Base-by-base conservation (phyloP, 495 filamentous ascomycete genomes). In the Penicillium manginii region DNA sequence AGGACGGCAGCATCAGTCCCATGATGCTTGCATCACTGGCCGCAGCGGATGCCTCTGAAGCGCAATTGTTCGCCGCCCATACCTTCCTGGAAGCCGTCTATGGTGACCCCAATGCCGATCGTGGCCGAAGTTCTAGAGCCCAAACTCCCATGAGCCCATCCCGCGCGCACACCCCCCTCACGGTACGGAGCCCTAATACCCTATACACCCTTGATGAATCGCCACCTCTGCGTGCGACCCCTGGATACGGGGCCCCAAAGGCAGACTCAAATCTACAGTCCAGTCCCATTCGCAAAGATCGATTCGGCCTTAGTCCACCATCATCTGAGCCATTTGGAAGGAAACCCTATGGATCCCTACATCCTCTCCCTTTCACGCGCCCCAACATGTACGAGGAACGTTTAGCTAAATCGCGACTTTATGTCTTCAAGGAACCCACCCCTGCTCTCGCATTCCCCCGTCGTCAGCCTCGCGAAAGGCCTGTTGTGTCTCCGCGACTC, bases 81-180 rank as follows among this genome's bases (percentile, higher is more conserved):
- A 73, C 81, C 12, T 97, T 96, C 70, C 81, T 97, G 51, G 93
- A 97, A 55, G 86, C 78, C 14, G 83, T 93, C 18, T 96, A 91
- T 59, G 81, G 81, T 29, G 90, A 93, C 61, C 74, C 78, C n/a
- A 69, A 75, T 37, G 76, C 72, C 49, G 78, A 86, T 47, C 81
- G 82, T 45, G 81, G 84, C 57, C 78, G 81, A 53, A 84, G 79
- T 54, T 91, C 91, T 8, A 82, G 91, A 72, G 90, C 90, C 17
- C 84, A 84, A 35, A 97, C 92, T 19, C 92, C 92, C 56, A 88
- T 92, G 87, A 80, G 89, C 67, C 72, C 73, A n/a, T 77, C 73
- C 51, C 73, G 78, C 58, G 73, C 76, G 22, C 63, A 80, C 55
- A 81, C 78, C 12, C 78, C 78, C 42, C 63, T 77, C 50, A 70